Conservation (phyloP, 768 basidiomycete genomes). For the Amanita molliuscula region DNA sequence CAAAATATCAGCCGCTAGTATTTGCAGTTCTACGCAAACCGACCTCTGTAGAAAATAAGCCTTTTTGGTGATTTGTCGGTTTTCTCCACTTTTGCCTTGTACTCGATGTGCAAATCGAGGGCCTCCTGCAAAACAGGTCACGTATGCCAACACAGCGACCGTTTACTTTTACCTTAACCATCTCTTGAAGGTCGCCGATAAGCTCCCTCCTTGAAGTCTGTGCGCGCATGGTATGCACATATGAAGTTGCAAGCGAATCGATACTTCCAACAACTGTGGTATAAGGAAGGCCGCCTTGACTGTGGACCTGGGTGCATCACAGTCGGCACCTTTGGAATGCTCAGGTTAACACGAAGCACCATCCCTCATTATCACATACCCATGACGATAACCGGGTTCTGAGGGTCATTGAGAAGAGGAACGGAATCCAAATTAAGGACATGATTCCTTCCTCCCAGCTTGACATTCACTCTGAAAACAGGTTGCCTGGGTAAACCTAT, state of each 20-base stretch:
- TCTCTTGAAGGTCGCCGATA: constrained; percentile 53
- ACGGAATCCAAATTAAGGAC: constrained; percentile 55
- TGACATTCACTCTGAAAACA: constrained; percentile 59
- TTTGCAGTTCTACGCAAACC: constrained; percentile 14
- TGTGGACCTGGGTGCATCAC: constrained; percentile 79
- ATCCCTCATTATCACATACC: constrained; percentile 28
- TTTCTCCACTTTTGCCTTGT: constrained; percentile 40
- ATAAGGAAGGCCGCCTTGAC: constrained; percentile 64
- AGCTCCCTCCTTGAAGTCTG: constrained; percentile 58
- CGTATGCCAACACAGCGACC: no score
- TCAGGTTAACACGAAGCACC: background rate
- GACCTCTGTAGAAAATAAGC: constrained; percentile 63
- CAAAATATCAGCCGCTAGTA: constrained; percentile 12
- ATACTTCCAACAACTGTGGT: constrained; percentile 68
- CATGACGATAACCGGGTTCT: constrained; percentile 68
- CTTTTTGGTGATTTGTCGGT: constrained; percentile 34
- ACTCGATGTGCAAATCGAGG: constrained; percentile 41
- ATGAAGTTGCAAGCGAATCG: constrained; percentile 60
- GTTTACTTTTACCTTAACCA: constrained; percentile 38
- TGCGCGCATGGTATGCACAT: constrained; percentile 39
- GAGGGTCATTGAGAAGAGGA: constrained; percentile 46
- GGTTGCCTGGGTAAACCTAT: background rate
- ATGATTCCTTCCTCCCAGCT: constrained; percentile 74
- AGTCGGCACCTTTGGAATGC: constrained; percentile 47
- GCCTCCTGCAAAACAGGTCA: constrained; percentile 30